Evolutionary conservation across 495 filamentous ascomycete species (phyloP).

Genomic region (Neurospora sp.): DNA sequence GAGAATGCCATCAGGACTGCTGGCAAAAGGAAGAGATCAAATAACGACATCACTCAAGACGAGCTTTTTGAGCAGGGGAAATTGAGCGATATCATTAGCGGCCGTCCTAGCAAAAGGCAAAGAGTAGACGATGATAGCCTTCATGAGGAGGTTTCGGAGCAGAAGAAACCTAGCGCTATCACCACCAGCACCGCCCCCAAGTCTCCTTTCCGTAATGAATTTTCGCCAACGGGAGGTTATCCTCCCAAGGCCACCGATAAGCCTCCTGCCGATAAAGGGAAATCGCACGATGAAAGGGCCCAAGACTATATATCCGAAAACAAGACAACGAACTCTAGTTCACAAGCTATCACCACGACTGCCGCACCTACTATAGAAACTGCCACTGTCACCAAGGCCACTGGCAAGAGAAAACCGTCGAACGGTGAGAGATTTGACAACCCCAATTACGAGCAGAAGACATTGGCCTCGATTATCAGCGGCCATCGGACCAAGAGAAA

Average conservation of each 20-base stretch:
- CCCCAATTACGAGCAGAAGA: background rate
- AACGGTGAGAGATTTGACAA: background rate
- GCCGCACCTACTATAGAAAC: background rate
- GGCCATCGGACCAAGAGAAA: background rate
- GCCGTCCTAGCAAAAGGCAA: background rate
- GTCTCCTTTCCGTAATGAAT: too few species aligned
- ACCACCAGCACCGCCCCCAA: too few species aligned
- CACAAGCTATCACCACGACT: background rate
- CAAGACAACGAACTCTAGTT: background rate
- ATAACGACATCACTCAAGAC: background rate
- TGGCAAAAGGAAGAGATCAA: background rate
- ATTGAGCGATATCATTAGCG: background rate
- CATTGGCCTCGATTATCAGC: background rate
- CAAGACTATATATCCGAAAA: background rate
- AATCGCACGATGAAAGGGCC: too few species aligned
- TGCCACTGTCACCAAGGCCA: background rate
- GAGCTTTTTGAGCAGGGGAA: background rate
- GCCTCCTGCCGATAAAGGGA: too few species aligned
- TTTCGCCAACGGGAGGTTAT: too few species aligned
- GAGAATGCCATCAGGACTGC: background rate
- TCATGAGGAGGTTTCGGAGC: background rate
- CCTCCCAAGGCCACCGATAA: too few species aligned
- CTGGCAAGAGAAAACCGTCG: background rate
- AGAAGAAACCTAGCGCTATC: too few species aligned
- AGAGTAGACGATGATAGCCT: background rate